phyloP scores from a whole-genome alignment of 1,284 basidiomycete genomes.

The Cryptococcus depauperatus region DNA sequence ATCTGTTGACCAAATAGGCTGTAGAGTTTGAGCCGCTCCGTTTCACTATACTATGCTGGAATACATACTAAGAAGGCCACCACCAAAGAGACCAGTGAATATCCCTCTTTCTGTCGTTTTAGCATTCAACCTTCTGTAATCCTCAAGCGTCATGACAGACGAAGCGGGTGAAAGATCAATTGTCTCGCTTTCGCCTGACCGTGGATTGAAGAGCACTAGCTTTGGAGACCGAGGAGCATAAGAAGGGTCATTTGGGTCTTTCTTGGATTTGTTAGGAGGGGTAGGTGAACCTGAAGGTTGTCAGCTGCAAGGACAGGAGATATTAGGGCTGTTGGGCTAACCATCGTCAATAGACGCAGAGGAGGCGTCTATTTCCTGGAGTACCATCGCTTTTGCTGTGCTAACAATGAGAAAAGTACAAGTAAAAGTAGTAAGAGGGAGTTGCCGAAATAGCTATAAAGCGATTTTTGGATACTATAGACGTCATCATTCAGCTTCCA shows the following conservation, averaged over 20 bases:
- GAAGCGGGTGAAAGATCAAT: conserved; percentile 11
- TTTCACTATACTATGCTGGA: not conserved
- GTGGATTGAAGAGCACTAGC: conserved; percentile 12
- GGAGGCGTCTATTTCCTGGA: conserved; percentile 11
- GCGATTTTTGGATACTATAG: too few relatives aligned
- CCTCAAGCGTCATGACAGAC: conserved; percentile 13
- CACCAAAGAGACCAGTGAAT: conserved; percentile 13
- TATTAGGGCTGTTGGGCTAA: conserved; percentile 4
- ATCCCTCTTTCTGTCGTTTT: conserved; percentile 15
- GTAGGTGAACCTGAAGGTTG: conserved; percentile 6
- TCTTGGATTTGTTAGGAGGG: not conserved
- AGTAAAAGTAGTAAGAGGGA: too few relatives aligned
- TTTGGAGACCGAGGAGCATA: conserved; percentile 4
- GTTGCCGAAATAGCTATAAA: too few relatives aligned
- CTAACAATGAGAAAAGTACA: too few relatives aligned
- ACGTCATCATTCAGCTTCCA: too few relatives aligned
- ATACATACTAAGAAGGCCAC: conserved; percentile 13
- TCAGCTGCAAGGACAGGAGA: not conserved
- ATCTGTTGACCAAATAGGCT: conserved; percentile 14
- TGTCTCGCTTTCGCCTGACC: conserved; percentile 11
- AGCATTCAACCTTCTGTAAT: conserved; percentile 13
- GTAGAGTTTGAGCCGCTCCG: not conserved
- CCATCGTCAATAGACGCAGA: conserved; percentile 15
- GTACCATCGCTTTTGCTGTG: conserved; percentile 4
- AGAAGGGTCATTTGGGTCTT: conserved; percentile 5